These are phyloP conservation scores for Tympanopsis confertula DNA, from an alignment of 2,329 filamentous ascomycete species.

Conservation along the genomic window DNA sequence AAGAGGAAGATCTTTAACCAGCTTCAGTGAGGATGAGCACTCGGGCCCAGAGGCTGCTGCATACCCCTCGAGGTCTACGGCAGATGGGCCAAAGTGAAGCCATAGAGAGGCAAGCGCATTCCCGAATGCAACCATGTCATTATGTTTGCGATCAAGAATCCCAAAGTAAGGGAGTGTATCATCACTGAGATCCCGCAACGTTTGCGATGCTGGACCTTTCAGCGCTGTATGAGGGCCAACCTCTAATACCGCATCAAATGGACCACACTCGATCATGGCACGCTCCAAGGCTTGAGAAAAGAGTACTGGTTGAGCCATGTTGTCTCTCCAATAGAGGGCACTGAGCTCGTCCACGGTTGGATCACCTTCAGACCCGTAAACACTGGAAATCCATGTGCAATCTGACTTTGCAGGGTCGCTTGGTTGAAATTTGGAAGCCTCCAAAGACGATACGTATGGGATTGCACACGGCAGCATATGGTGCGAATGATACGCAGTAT, in stretches of 20 bases:
- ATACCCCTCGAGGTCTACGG: slow-evolving; percentile 11
- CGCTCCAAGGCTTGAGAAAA: slow-evolving; percentile 16
- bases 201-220: slow-evolving; percentile 10
- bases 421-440: too few relatives aligned
- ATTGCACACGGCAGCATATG: slow-evolving; percentile 12
- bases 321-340: slow-evolving; percentile 27
- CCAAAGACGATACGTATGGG: slow-evolving; percentile 7
- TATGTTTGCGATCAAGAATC: slow-evolving; percentile 4
- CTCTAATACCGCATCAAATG: slow-evolving; percentile 8
- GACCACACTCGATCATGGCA: slow-evolving; percentile 4
- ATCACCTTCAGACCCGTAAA: too few relatives aligned
- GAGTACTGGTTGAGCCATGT: slow-evolving; percentile 20
- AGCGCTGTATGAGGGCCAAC: slow-evolving; percentile 19
- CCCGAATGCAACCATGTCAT: slow-evolving; percentile 6
- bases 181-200: neutral
- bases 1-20: slow-evolving; percentile 13
- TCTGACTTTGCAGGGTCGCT: too few relatives aligned
- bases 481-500: slow-evolving; percentile 15
- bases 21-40: slow-evolving; percentile 3
- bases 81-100: slow-evolving; percentile 9
- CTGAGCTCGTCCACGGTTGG: too few relatives aligned
- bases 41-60: neutral
- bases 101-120: slow-evolving; percentile 9
- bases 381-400: neutral
- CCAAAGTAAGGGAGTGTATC: slow-evolving; percentile 7